phyloP scores from a whole-genome alignment of 495 filamentous ascomycete genomes.

The Aspergillus steynii region DNA sequence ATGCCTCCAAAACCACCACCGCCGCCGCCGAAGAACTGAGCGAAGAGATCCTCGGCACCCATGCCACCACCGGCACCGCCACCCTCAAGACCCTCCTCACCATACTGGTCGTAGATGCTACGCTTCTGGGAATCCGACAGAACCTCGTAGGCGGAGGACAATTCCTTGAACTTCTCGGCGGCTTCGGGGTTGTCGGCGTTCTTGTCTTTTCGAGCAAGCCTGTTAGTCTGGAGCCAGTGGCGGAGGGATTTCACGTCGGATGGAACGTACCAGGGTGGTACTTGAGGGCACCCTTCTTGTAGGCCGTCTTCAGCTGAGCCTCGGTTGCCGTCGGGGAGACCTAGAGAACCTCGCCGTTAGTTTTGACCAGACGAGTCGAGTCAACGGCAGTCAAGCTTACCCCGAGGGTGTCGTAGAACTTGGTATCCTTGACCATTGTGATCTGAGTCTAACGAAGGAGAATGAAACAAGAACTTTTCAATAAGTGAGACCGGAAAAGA shows the following conservation, averaged over 20 bases:
- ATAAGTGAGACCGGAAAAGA: not conserved
- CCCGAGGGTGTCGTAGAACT: slow-evolving; percentile 82
- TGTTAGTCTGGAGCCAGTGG: slow-evolving; percentile 10
- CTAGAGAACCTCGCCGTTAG: slow-evolving; percentile 46
- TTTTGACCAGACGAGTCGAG: not conserved
- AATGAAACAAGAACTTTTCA: slow-evolving; percentile 23
- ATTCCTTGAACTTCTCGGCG: slow-evolving; percentile 96
- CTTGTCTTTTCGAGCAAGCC: slow-evolving; percentile 65
- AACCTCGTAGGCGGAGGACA: slow-evolving; percentile 92
- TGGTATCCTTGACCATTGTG: slow-evolving; percentile 90
- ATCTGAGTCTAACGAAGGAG: slow-evolving; percentile 21
- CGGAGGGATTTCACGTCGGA: not conserved
- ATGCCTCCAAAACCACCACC: slow-evolving; percentile 82
- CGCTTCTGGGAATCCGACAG: slow-evolving; percentile 92
- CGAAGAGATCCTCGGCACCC: slow-evolving; percentile 95
- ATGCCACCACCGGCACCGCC: slow-evolving; percentile 83
- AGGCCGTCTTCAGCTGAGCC: slow-evolving; percentile 82
- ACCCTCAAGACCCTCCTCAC: slow-evolving; percentile 90
- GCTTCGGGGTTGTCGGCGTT: slow-evolving; percentile 91
- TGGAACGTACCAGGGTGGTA: slow-evolving; percentile 77
- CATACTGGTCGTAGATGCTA: slow-evolving; percentile 91
- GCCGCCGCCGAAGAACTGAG: slow-evolving; percentile 95
- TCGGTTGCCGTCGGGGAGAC: slow-evolving; percentile 72
- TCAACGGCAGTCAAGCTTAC: slow-evolving; percentile 50
- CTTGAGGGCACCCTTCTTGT: slow-evolving; percentile 86